These are phyloP conservation scores for Scutellaria minor DNA, from an alignment of 257 asterid species.

Conservation along the genomic window DNA sequence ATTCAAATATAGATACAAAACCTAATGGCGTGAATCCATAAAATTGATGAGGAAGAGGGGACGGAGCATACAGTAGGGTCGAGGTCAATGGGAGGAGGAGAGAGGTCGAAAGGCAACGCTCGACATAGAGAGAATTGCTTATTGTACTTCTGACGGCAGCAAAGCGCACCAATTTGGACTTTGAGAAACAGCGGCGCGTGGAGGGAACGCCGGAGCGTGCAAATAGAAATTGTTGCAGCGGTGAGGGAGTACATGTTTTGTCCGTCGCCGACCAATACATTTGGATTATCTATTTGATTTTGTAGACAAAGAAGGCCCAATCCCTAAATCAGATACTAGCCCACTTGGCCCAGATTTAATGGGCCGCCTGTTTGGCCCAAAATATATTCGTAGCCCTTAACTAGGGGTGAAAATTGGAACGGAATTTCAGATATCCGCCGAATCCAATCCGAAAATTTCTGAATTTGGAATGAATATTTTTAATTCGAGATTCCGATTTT, in stretches of 20 bases:
- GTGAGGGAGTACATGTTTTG: slow-evolving; percentile 39
- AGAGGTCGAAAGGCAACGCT: slow-evolving; percentile 78
- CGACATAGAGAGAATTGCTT: slow-evolving; percentile 28
- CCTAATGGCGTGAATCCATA: background rate
- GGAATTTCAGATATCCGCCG: too few species aligned
- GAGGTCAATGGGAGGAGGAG: slow-evolving; percentile 95
- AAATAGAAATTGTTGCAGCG: slow-evolving; percentile 33
- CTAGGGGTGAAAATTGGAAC: too few species aligned
- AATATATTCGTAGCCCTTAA: too few species aligned
- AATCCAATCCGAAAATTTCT: too few species aligned
- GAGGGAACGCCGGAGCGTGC: slow-evolving; percentile 32
- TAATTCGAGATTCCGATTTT: too few species aligned
- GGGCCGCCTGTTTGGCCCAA: background rate
- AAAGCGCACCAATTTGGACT: slow-evolving; percentile 39
- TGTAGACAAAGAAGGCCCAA: slow-evolving; percentile 7
- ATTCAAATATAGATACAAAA: background rate
- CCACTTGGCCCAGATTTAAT: background rate
- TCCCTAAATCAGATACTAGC: background rate
- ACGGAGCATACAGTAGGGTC: slow-evolving; percentile 56
- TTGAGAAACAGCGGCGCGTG: slow-evolving; percentile 42
- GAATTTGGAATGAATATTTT: too few species aligned
- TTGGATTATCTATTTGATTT: slow-evolving; percentile 1
- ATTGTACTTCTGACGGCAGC: slow-evolving; percentile 27
- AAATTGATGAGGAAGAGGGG: background rate
- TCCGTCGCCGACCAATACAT: slow-evolving; percentile 1